A percentile compares a stretch with the other conserved stretches of the same genome.
Conservation (phyloP, 805 yeast genomes). For the Sungouiella blattae region DNA sequence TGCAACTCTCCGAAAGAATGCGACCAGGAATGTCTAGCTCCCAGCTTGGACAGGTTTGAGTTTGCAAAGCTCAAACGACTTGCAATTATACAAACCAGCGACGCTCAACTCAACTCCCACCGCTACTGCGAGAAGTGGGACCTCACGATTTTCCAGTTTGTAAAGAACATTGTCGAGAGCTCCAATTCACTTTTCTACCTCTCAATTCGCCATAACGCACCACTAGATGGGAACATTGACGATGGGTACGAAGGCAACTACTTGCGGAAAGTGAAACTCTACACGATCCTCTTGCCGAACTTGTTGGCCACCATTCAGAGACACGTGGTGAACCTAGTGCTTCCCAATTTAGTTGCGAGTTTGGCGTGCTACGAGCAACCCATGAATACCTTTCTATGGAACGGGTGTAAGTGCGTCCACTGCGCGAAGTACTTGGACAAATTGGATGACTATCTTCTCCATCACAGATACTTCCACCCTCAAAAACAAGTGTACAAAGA, state of each 20-base stretch:
- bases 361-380: slow-evolving; percentile 67
- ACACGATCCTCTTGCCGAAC: slow-evolving; percentile 45
- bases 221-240: slow-evolving; percentile 40
- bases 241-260: slow-evolving; percentile 78
- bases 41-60: slow-evolving; percentile 31
- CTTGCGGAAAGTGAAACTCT: slow-evolving; percentile 53
- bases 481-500: slow-evolving; percentile 51
- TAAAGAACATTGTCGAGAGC: slow-evolving; percentile 22
- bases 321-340: slow-evolving; percentile 41
- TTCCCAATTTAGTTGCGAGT: slow-evolving; percentile 59
- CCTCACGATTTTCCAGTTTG: slow-evolving; percentile 36
- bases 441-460: slow-evolving; percentile 59
- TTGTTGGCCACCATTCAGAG: slow-evolving; percentile 19
- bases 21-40: slow-evolving; percentile 40
- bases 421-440: slow-evolving; percentile 49
- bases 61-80: slow-evolving; percentile 31
- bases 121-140: slow-evolving; percentile 53
- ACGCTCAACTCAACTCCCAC: slow-evolving; percentile 29
- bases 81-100: slow-evolving; percentile 32
- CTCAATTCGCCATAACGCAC: slow-evolving; percentile 57
- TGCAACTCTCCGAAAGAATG: slow-evolving; percentile 45
- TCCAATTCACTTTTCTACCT: slow-evolving; percentile 34
- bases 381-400: slow-evolving; percentile 70
- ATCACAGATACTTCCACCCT: slow-evolving; percentile 57
- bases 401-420: slow-evolving; percentile 64